These are phyloP conservation scores for Colletotrichum sp. DNA, from an alignment of 2,329 filamentous ascomycete genomes.

Conservation along the genomic window DNA sequence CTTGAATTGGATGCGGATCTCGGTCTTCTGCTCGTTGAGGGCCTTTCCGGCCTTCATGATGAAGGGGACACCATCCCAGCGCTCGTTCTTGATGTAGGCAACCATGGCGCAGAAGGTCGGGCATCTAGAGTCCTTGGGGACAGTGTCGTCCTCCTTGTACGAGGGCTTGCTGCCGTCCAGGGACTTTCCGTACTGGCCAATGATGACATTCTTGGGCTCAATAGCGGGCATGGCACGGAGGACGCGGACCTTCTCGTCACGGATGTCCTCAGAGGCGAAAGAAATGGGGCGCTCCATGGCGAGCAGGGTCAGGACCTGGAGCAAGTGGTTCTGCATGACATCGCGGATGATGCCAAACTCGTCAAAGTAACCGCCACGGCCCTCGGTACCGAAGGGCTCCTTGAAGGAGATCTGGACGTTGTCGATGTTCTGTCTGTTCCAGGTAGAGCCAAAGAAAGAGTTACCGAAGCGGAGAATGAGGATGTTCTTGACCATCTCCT, in stretches of 20 bases:
- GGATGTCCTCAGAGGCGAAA: conserved; percentile 97
- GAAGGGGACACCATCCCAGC: conserved; percentile 99
- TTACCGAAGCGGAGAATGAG: conserved; percentile 97
- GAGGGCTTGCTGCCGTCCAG: conserved; percentile 95
- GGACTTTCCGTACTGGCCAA: conserved; percentile 97
- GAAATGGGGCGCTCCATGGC: conserved; percentile 99
- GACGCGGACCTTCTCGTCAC: conserved; percentile 97
- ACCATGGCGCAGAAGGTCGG: conserved; percentile 98
- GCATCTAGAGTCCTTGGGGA: conserved; percentile 96
- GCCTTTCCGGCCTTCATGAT: conserved; percentile 99
- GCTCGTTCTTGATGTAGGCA: conserved; percentile 98
- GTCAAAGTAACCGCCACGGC: conserved; percentile 97
- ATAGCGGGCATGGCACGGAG: conserved; percentile 92
- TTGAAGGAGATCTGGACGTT: conserved; percentile 99
- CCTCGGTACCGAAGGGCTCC: conserved; percentile 98
- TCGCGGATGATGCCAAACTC: conserved; percentile 99
- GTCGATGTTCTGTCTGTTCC: conserved; percentile 99
- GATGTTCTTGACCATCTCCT: conserved; percentile 99
- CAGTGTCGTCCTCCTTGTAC: conserved; percentile 98
- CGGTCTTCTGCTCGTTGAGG: conserved; percentile 99
- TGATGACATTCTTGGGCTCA: conserved; percentile 99
- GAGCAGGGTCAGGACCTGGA: conserved; percentile 94
- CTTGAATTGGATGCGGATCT: conserved; percentile 99
- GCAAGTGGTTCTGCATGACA: conserved; percentile 99
- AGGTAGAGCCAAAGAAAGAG: conserved; percentile 97